phyloP scores from a whole-genome alignment of 495 filamentous ascomycete genomes.

The Tuber borchii region DNA sequence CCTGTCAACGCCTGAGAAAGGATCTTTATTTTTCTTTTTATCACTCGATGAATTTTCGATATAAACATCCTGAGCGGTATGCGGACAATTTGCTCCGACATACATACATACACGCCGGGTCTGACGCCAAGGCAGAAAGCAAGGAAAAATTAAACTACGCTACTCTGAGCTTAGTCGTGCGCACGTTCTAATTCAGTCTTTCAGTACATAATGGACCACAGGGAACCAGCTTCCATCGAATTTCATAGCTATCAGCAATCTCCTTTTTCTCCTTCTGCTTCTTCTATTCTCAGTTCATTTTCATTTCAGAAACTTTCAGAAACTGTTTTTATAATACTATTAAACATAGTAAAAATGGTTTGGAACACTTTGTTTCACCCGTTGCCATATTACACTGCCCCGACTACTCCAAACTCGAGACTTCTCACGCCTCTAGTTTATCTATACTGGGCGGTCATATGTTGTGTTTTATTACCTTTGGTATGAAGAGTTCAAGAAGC shows the following conservation, averaged over 20 bases:
- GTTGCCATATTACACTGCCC: constrained; percentile 22
- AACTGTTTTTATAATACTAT: constrained; percentile 38
- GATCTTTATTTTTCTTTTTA: constrained; percentile 29
- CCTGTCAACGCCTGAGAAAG: neutral
- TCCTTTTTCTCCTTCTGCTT: constrained; percentile 13
- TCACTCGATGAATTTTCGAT: constrained; percentile 28
- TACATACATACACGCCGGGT: constrained; percentile 33
- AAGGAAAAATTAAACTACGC: constrained; percentile 18
- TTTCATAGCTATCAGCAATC: constrained; percentile 23
- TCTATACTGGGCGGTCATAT: constrained; percentile 20
- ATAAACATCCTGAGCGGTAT: constrained; percentile 34
- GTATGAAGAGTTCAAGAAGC: constrained; percentile 32
- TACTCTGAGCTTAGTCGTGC: constrained; percentile 11
- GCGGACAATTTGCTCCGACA: constrained; percentile 23
- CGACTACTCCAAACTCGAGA: constrained; percentile 26
- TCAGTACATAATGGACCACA: constrained; percentile 26
- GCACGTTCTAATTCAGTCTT: constrained; percentile 14
- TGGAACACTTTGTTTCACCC: constrained; percentile 33
- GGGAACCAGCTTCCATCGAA: constrained; percentile 27
- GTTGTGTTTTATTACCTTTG: constrained; percentile 29
- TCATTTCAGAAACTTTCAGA: constrained; percentile 24
- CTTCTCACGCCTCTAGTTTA: constrained; percentile 27
- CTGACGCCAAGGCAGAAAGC: constrained; percentile 27
- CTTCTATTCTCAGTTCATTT: constrained; percentile 17
- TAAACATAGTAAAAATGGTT: constrained; percentile 30